Evolutionary conservation across 495 filamentous ascomycete genomes (phyloP).

Genomic region (Trichoderma asperelloides): DNA sequence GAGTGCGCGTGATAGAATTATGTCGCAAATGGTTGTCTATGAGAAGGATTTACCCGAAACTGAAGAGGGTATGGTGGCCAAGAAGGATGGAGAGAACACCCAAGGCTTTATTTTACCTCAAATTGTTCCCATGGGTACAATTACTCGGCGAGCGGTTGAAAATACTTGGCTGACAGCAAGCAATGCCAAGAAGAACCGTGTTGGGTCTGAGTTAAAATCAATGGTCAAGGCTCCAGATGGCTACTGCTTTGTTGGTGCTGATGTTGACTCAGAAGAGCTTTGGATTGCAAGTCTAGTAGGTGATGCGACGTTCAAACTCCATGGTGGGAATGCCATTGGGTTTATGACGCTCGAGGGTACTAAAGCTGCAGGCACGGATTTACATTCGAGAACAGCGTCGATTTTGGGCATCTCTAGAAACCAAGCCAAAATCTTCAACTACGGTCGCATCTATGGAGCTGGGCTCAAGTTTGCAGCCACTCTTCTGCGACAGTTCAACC

Average conservation of each 20-base stretch:
- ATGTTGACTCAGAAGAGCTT: slow-evolving; percentile 97
- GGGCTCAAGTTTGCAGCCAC: slow-evolving; percentile 88
- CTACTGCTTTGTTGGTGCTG: slow-evolving; percentile 89
- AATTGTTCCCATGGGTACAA: slow-evolving; percentile 96
- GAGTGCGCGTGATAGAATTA: slow-evolving; percentile 83
- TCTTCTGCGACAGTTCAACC: slow-evolving; percentile 87
- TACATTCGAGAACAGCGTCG: slow-evolving; percentile 86
- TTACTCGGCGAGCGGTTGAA: slow-evolving; percentile 93
- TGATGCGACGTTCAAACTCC: slow-evolving; percentile 85
- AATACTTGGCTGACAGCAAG: slow-evolving; percentile 98
- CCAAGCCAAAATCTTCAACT: slow-evolving; percentile 97
- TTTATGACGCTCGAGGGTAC: slow-evolving; percentile 99
- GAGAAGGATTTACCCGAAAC: slow-evolving; percentile 44
- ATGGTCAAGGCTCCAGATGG: slow-evolving; percentile 91
- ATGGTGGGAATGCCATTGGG: slow-evolving; percentile 92
- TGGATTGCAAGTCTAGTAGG: slow-evolving; percentile 97
- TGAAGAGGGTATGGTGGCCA: neutral
- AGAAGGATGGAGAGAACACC: slow-evolving; percentile 10
- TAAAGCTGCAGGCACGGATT: slow-evolving; percentile 84
- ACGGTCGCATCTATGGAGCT: slow-evolving; percentile 95
- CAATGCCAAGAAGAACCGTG: slow-evolving; percentile 90
- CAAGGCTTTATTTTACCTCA: slow-evolving; percentile 91
- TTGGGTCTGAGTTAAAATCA: slow-evolving; percentile 93
- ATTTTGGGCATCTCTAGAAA: slow-evolving; percentile 92
- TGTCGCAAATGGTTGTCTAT: slow-evolving; percentile 88